Conservation (phyloP, 1,139 yeast species). For the Pneumocystis sp. region DNA sequence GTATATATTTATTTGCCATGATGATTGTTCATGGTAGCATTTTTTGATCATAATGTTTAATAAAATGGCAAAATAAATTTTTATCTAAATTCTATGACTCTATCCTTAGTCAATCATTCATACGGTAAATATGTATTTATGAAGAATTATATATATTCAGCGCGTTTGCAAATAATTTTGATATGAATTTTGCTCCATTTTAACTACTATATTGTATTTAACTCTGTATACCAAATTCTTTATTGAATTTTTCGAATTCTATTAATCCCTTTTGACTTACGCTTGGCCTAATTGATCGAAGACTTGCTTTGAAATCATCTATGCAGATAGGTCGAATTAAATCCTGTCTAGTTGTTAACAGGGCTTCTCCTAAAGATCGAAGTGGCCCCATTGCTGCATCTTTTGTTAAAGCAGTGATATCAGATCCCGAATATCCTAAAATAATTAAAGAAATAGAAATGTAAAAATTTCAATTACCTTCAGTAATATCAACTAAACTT, state of each 20-base stretch:
- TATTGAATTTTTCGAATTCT: slow-evolving; percentile 66
- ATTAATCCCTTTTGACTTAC: slow-evolving; percentile 71
- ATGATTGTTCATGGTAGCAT: neutral
- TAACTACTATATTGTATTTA: neutral
- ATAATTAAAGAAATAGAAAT: neutral
- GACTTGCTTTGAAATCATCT: slow-evolving; percentile 60
- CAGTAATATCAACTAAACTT: slow-evolving; percentile 46
- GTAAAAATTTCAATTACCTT: slow-evolving; percentile 25
- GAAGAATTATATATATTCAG: neutral
- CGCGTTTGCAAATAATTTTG: neutral
- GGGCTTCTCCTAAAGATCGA: slow-evolving; percentile 74
- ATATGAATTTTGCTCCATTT: neutral
- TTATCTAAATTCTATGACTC: neutral
- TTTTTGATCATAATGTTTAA: neutral
- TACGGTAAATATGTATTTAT: neutral
- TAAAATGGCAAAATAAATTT: neutral
- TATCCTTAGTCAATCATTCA: neutral
- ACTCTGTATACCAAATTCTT: slow-evolving; percentile 3
- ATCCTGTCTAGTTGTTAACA: slow-evolving; percentile 71
- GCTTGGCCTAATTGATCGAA: slow-evolving; percentile 78
- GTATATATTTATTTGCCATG: neutral
- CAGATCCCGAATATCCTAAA: slow-evolving; percentile 69
- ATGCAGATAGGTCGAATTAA: slow-evolving; percentile 68
- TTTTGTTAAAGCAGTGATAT: slow-evolving; percentile 85
- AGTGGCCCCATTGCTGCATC: slow-evolving; percentile 99